phyloP scores from a whole-genome alignment of 176 grass and related monocot genomes.

The Oryza meridionalis region DNA sequence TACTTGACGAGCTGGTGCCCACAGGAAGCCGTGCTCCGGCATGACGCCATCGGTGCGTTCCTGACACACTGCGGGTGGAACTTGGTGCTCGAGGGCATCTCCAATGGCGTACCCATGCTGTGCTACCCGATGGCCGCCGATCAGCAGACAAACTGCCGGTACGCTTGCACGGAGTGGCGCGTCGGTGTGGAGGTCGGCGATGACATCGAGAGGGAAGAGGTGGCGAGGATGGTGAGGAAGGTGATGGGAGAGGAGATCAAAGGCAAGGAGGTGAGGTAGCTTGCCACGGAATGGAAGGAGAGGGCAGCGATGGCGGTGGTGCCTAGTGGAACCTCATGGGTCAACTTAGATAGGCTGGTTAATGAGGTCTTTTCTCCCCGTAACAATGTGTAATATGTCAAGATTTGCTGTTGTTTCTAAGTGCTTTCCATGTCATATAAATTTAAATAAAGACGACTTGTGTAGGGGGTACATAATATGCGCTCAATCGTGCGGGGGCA shows the following conservation, averaged over 20 bases:
- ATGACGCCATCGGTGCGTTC: conserved; percentile 25
- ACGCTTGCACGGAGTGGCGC: conserved; percentile 28
- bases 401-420: too few relatives aligned
- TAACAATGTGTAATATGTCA: too few relatives aligned
- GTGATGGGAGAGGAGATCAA: neutral
- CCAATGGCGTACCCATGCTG: too few relatives aligned
- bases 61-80: conserved; percentile 67
- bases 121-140: neutral
- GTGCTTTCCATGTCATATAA: too few relatives aligned
- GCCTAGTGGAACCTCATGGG: conserved; percentile 16
- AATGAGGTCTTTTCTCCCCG: neutral
- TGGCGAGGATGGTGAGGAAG: neutral
- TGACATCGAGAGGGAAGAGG: neutral
- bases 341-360: conserved; percentile 14
- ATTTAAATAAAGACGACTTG: too few relatives aligned
- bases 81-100: conserved; percentile 30
- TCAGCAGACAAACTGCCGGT: conserved; percentile 28
- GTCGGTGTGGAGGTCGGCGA: neutral
- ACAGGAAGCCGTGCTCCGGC: conserved; percentile 40
- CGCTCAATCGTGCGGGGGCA: too few relatives aligned
- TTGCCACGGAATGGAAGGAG: neutral
- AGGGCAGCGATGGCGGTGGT: neutral
- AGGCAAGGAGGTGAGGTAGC: neutral
- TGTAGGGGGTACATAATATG: too few relatives aligned
- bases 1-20: conserved; percentile 49